Conservation (phyloP, 129 eudicot genomes). For the Silybum marianum region DNA sequence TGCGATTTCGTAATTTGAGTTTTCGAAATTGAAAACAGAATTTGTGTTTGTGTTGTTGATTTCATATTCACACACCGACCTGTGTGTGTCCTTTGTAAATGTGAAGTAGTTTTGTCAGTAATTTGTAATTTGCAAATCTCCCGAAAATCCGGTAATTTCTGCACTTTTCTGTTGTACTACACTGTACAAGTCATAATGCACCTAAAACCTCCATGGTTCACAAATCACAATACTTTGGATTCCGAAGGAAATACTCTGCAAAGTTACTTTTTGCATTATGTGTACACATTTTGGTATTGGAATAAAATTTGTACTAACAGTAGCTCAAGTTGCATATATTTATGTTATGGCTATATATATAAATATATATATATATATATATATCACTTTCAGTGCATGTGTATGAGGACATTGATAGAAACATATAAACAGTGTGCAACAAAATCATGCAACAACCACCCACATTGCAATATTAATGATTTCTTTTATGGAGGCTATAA, state of each 20-base stretch:
- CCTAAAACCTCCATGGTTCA: background rate
- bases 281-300: background rate
- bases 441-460: background rate
- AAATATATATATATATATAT: no score
- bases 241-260: background rate
- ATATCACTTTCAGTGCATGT: background rate
- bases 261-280: background rate
- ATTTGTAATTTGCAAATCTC: constrained; percentile 7
- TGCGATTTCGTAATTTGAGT: constrained; percentile 19
- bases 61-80: constrained; percentile 2
- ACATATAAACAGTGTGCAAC: background rate
- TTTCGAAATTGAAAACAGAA: background rate
- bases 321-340: background rate
- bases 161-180: constrained; percentile 15
- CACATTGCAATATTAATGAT: background rate
- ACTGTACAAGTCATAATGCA: constrained; percentile 37
- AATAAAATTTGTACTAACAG: background rate
- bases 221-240: constrained; percentile 7
- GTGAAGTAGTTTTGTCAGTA: constrained; percentile 13
- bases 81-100: background rate
- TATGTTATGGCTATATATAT: background rate
- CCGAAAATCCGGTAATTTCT: constrained; percentile 10
- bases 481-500: background rate
- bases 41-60: constrained; percentile 4
- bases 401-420: background rate